Conservation (phyloP, 176 grass and related monocot species). For the Chloris gayana region DNA sequence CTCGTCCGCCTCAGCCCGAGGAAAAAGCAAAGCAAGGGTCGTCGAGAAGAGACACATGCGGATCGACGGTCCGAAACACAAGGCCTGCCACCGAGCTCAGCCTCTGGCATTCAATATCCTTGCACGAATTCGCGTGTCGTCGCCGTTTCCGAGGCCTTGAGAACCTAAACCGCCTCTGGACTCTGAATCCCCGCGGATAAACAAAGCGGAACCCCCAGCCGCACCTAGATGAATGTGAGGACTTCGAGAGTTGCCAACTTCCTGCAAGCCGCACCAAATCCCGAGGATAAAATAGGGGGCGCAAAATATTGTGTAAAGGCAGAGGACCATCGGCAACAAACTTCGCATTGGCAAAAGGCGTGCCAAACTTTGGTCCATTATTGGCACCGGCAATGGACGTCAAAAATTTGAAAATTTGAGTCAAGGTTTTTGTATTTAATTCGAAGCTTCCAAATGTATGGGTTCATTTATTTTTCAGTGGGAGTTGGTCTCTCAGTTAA, state of each 20-base stretch:
- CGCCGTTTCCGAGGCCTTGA: conserved; percentile 35
- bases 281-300: not conserved
- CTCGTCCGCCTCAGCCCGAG: not conserved
- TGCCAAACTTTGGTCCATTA: no score
- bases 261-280: conserved; percentile 14
- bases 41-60: not conserved
- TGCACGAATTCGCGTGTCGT: conserved; percentile 15
- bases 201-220: conserved; percentile 8
- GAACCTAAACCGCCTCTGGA: conserved; percentile 32
- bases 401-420: no score
- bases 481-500: no score
- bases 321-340: not conserved
- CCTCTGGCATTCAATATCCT: conserved; percentile 16
- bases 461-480: no score
- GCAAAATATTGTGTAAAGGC: not conserved
- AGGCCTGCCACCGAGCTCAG: not conserved
- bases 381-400: no score
- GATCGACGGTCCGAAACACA: conserved; percentile 14
- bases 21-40: not conserved
- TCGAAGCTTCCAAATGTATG: no score
- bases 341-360: not conserved
- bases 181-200: conserved; percentile 31
- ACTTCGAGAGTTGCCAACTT: conserved; percentile 8
- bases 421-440: no score
- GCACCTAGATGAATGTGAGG: conserved; percentile 39